Base-by-base conservation (phyloP, 306 rosid species). In the Coriaria nepalensis region DNA sequence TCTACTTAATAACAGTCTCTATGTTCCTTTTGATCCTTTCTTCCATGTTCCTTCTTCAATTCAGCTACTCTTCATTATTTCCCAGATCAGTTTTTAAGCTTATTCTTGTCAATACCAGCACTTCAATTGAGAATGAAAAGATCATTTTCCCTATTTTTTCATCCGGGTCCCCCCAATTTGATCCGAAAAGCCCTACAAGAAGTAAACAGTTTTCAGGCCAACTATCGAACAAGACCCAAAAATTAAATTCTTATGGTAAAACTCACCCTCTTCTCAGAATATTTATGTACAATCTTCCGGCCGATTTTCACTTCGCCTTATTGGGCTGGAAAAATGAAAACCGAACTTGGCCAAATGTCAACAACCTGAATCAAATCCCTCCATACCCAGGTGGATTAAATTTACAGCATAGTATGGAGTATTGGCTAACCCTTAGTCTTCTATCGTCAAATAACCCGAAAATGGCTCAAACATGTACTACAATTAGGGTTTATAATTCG, bases 341-440 rank as follows among this genome's bases (percentile, higher is more conserved):
- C 67, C 78, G 77, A 67, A 81, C 71, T 8, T 90, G 98, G 98
- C 98, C 98, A 8, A 36, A 41, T 53, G 73, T 78, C 40, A 63
- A 60, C 49, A 55, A 68, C 71, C 75, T 59, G 1, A 62, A 56
- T 57, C 63, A 0, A 36, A 62, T 90, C 45, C 95, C 95, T 6
- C 47, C 49, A 15, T 82, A 90, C 57, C 95, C 98, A 0, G 98
- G 98, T 53, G 98, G 98, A 50, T 51, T 92, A 59, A 92, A 92
- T 70, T 76, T 81, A 42, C 98, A 92, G 68, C 98, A 92, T 56
- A 85, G 94, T 47, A 48, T 80, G 6, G 98, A 79, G 33, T 85
- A 92, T 46, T 90, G 98, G 98, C 87, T 85, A 63, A 85, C 93
- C 34, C 98, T 92, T 62, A 96, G 82, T 82, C 93, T 92, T 74